Evolutionary conservation across 1,284 basidiomycete genomes (phyloP).

Genomic region (Cryptococcus sp.): DNA sequence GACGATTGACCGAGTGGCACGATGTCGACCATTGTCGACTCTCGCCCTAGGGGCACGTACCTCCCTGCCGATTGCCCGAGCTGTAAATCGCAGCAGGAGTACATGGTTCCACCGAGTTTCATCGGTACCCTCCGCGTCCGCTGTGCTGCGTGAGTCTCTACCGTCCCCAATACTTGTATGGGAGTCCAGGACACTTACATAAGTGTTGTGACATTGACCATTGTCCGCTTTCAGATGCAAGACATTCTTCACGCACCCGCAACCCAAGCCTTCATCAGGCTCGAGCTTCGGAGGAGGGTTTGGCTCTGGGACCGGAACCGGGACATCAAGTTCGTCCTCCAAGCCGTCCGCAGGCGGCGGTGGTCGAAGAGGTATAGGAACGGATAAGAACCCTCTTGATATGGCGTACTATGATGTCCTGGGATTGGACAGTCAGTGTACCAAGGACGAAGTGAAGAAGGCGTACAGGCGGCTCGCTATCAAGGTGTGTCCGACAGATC

Average conservation of each 20-base stretch:
- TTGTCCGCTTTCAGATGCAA: conserved; percentile 27
- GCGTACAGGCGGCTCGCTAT: conserved; percentile 93
- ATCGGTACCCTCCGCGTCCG: conserved; percentile 68
- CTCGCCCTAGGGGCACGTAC: conserved; percentile 46
- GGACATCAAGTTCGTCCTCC: conserved; percentile 6
- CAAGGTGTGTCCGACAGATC: conserved; percentile 60
- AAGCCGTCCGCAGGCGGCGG: conserved; percentile 8
- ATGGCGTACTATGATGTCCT: conserved; percentile 75
- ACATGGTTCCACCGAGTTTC: conserved; percentile 66
- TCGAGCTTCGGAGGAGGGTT: too few relatives aligned
- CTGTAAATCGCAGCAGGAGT: conserved; percentile 70
- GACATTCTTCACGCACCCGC: conserved; percentile 41
- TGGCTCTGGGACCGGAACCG: conserved; percentile 6
- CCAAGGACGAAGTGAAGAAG: conserved; percentile 72
- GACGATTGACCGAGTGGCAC: neutral
- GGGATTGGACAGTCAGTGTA: conserved; percentile 43
- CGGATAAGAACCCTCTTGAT: conserved; percentile 85
- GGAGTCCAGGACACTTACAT: neutral
- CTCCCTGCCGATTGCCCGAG: conserved; percentile 51
- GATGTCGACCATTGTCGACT: conserved; percentile 53
- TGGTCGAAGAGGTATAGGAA: conserved; percentile 69
- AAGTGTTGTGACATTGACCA: neutral
- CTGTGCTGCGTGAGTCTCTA: conserved; percentile 63
- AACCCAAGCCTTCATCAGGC: conserved; percentile 32
- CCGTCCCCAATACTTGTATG: neutral